Conservation (phyloP, 345 rosid species). For the Syzygium oleosum region DNA sequence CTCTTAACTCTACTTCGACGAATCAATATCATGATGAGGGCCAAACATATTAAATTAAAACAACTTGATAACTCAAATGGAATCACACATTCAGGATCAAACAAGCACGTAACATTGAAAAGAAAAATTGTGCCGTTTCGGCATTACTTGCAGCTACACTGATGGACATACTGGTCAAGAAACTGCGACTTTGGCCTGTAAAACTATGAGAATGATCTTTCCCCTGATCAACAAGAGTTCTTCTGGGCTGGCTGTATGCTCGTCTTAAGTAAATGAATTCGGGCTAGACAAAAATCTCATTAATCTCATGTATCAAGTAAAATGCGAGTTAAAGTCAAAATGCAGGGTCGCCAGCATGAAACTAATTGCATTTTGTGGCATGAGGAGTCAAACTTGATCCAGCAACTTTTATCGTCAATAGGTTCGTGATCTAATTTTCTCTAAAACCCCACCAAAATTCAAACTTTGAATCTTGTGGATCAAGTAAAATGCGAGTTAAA, state of each 20-base stretch:
- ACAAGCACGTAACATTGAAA: not conserved
- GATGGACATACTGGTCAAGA: not conserved
- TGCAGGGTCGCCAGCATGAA: not conserved
- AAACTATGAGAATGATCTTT: not conserved
- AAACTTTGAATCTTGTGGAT: not conserved
- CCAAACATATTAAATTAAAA: not conserved
- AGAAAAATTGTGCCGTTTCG: not conserved
- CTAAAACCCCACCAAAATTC: not conserved
- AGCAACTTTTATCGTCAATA: not conserved
- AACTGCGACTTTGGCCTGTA: not conserved
- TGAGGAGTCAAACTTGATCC: not conserved
- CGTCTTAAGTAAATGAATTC: not conserved
- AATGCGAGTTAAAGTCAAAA: not conserved
- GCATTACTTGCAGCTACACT: not conserved
- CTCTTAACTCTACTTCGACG: not conserved
- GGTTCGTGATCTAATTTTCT: not conserved
- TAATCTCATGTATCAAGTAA: not conserved
- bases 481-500: no score
- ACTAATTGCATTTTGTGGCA: not conserved
- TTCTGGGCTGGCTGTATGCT: not conserved
- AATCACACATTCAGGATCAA: not conserved
- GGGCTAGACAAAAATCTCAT: not conserved
- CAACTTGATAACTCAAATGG: not conserved
- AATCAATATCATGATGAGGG: not conserved
- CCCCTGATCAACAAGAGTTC: not conserved